phyloP scores from a whole-genome alignment of 495 filamentous ascomycete species.

The Penicillium cinerascens region DNA sequence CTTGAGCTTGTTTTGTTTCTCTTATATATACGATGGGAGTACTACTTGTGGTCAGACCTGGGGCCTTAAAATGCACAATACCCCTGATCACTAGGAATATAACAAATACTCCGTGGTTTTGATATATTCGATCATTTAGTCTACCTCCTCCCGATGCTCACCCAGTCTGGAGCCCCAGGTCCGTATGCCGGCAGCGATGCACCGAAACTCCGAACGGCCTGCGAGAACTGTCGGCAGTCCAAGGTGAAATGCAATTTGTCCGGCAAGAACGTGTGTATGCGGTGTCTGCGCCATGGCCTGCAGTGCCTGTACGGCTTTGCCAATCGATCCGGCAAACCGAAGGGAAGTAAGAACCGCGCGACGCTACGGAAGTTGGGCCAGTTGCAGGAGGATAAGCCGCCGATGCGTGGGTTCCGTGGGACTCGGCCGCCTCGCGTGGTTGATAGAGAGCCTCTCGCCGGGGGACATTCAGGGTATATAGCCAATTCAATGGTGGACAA shows the following conservation, averaged over 20 bases:
- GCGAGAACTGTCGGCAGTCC: slow-evolving; percentile 47
- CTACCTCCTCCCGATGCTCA: slow-evolving; percentile 28
- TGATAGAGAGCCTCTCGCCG: slow-evolving; percentile 13
- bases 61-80: neutral
- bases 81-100: neutral
- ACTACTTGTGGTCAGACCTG: neutral
- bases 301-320: slow-evolving; percentile 45
- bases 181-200: slow-evolving; percentile 22
- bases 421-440: slow-evolving; percentile 14
- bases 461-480: slow-evolving; percentile 9
- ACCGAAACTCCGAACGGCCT: slow-evolving; percentile 44
- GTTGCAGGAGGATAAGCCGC: slow-evolving; percentile 33
- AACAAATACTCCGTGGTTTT: neutral
- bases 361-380: slow-evolving; percentile 43
- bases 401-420: slow-evolving; percentile 20
- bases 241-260: slow-evolving; percentile 48
- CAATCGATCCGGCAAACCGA: slow-evolving; percentile 47
- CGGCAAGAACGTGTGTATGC: slow-evolving; percentile 39
- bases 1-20: slow-evolving; percentile 16
- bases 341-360: slow-evolving; percentile 46
- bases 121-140: neutral
- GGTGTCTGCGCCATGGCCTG: slow-evolving; percentile 44
- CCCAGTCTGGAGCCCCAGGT: slow-evolving; percentile 20
- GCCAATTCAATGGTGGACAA: slow-evolving; percentile 17
- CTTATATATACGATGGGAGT: neutral